Evolutionary conservation across 768 basidiomycete species (phyloP), one percentile per base, ranked within the genome.

Genomic region (Strobilomyces confusus): DNA sequence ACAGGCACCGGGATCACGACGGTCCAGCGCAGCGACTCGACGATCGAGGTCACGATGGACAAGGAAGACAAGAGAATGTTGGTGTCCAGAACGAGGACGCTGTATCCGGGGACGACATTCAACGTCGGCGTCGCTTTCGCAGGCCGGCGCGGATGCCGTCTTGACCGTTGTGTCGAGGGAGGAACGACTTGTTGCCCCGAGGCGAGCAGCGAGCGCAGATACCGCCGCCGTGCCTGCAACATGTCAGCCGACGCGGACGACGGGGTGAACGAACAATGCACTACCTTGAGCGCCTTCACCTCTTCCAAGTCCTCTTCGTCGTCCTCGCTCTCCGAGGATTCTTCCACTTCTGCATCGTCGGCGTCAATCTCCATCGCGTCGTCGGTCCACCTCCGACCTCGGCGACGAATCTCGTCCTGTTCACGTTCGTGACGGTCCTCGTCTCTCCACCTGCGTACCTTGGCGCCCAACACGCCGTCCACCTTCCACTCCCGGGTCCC

Each of bases 1-100:
- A 97, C 95, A 0, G 94, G 95, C 4, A 98, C 80, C 4, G 97
- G 97, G 0, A 99, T 75, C 53, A 99, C 76, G 43, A 95, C 77
- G 0, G 92, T 97, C 93, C 94, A 98, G 25, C 75, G 75, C 17
- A 83, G 71, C 55, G 83, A 84, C 68, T 95, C 91, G 48, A 98
- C 76, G 54, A 98, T 76, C 13, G 84, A 79, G 0, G 80, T 69
- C 54, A 99, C 77, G 58, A 87, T 75, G 0, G 83, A 68, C 5
- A 98, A 76, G 0, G 92, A 92, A 0, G 91, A 88, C 15, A 98
- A 79, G 0, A 99, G 76, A 51, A 98, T 90, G 72, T 98, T 98
- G 44, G 95, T 98, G 71, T 98, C 95, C 63, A 95, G 75, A 26
- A 99, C 86, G 52, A 99, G 86, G 42, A 88, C 76, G 12, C 92